Percentiles rank a stretch among this genome's conserved stretches.
These are phyloP conservation scores for Blepharisma japonicum DNA, from an alignment of 73 alveolate species.

Conservation along the genomic window DNA sequence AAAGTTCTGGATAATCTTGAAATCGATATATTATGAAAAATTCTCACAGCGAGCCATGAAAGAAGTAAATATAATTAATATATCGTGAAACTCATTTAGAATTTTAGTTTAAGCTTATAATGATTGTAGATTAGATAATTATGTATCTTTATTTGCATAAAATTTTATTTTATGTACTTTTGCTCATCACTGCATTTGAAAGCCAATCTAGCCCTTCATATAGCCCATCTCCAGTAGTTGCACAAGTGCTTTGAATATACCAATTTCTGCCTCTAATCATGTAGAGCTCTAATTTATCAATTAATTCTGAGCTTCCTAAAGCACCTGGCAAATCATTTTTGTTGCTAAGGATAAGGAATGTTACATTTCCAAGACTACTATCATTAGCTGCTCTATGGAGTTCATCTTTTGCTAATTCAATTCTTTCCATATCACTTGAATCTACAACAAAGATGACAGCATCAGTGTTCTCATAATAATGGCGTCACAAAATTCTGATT, in stretches of 20 bases:
- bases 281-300: slow-evolving; percentile 61
- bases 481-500: slow-evolving; percentile 84
- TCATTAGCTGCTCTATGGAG: slow-evolving; percentile 67
- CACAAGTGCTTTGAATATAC: slow-evolving; percentile 90
- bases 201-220: slow-evolving; percentile 96
- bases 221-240: slow-evolving; percentile 89
- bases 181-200: slow-evolving; percentile 15
- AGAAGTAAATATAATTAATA: too few species aligned
- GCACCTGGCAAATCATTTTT: slow-evolving; percentile 91
- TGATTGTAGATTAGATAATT: too few species aligned
- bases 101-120: too few species aligned
- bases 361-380: slow-evolving; percentile 73
- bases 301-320: slow-evolving; percentile 60
- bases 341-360: slow-evolving; percentile 88
- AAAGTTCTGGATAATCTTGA: too few species aligned
- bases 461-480: slow-evolving; percentile 79
- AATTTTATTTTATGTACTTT: slow-evolving; percentile 53
- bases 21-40: too few species aligned
- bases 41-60: too few species aligned
- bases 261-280: slow-evolving; percentile 79
- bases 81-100: too few species aligned
- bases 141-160: too few species aligned
- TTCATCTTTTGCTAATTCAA: slow-evolving; percentile 82
- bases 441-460: slow-evolving; percentile 93
- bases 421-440: slow-evolving; percentile 79